A percentile compares a stretch with the other conserved stretches of the same genome.
Conservation (phyloP, 2,329 filamentous ascomycete species). For the Aspergillus uvarum region DNA sequence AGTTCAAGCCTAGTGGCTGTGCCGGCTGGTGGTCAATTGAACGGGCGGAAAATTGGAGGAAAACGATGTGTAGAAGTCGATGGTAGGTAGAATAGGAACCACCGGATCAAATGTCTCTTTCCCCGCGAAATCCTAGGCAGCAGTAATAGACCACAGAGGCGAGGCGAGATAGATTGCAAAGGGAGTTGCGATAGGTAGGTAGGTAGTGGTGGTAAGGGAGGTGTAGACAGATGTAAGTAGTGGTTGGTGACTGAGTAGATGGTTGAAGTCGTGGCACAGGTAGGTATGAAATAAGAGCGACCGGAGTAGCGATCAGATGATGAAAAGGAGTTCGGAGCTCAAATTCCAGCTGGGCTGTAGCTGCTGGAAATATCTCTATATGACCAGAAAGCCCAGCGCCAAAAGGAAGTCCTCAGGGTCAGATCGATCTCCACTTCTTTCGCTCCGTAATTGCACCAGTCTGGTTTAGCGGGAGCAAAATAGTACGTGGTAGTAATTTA, state of each 20-base stretch:
- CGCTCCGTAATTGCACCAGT: slow-evolving; percentile 13
- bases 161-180: not conserved
- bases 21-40: not conserved
- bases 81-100: not conserved
- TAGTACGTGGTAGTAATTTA: slow-evolving; percentile 9
- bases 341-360: slow-evolving; percentile 14
- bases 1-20: not conserved
- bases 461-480: slow-evolving; percentile 12
- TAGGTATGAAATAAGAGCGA: slow-evolving; percentile 3
- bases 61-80: not conserved
- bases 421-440: slow-evolving; percentile 26
- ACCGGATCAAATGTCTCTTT: not conserved
- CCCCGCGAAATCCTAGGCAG: not conserved
- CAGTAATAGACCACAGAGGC: slow-evolving; percentile 1
- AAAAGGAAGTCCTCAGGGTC: slow-evolving; percentile 22
- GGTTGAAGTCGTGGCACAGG: not conserved
- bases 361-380: slow-evolving; percentile 13
- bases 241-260: not conserved
- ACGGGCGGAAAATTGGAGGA: not conserved
- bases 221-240: not conserved
- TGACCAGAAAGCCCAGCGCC: slow-evolving; percentile 11
- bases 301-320: slow-evolving; percentile 5
- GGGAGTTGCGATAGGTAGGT: not conserved
- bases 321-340: slow-evolving; percentile 1
- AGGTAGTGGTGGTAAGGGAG: not conserved